Evolutionary conservation across 1,139 yeast genomes (phyloP), one percentile per base, ranked within the genome.

Genomic region (Geotrichum carabidarum): DNA sequence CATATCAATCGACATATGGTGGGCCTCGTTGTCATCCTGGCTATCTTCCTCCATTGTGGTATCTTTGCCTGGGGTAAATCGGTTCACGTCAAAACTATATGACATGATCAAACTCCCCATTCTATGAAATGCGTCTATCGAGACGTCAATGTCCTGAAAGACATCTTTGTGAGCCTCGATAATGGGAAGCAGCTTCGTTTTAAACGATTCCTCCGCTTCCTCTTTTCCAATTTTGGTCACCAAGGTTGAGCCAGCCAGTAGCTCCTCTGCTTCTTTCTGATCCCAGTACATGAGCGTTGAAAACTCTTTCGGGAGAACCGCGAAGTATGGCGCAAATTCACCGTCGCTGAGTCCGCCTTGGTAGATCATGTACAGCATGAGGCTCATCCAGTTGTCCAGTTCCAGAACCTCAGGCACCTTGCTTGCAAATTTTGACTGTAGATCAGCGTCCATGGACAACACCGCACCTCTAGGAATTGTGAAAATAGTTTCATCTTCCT

Each of bases 281-380:
- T 62, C 61, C 98, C 98, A 93, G 64, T 82, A 89, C 81, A 90
- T 86, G 56, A 91, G 78, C 48, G 85, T 86, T 63, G 83, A 78
- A 66, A 86, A 83, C 14, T 69, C 63, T 1, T 64, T 62, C 0
- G 98, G 98, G 50, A 93, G 73, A 0, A 90, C 80, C 37, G 78
- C 73, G 58, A 89, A 80, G 68, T 93, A 93, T 0, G 82, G 78
- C 54, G 65, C 67, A 95, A 96, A 91, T 38, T 70, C 73, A 1
- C 58, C 55, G 50, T 87, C 80, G 9, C 70, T 60, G 94, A 63
- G 80, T 82, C 43, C 51, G 6, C 31, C 15, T 1, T 54, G 53
- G 17, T 53, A 45, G 53, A 85, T 71, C 62, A 91, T 74, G 18
- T 83, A 77, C 43, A 88, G 68, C 51, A 91, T 84, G 57, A 91